Evolutionary conservation across 2,329 filamentous ascomycete species (phyloP).

Genomic region (Chaetomium sp.): DNA sequence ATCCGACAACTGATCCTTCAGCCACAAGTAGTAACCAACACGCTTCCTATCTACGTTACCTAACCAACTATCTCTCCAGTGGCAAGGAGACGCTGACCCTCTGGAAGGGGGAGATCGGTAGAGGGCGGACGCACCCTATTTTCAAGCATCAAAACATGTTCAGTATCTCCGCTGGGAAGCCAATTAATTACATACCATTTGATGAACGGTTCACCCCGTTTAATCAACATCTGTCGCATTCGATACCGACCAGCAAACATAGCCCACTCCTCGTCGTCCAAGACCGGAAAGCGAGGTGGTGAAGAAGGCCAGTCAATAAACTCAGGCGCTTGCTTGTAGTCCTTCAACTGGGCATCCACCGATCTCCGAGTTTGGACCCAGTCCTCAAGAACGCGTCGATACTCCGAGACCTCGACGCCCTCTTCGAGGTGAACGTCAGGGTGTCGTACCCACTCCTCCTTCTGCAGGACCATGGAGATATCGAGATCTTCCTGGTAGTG

Average conservation of each 20-base stretch:
- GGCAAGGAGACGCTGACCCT: not conserved
- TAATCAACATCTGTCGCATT: not conserved
- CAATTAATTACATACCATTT: not conserved
- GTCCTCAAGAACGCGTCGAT: slow-evolving; percentile 23
- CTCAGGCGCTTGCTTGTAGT: slow-evolving; percentile 3
- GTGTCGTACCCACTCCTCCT: slow-evolving; percentile 28
- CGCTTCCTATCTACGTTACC: no score
- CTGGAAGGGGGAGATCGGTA: not conserved
- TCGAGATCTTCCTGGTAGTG: slow-evolving; percentile 20
- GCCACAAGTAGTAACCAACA: no score
- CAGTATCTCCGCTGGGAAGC: not conserved
- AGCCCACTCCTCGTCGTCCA: not conserved
- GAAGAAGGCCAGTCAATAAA: slow-evolving; percentile 12
- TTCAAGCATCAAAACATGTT: not conserved
- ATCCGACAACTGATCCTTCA: no score
- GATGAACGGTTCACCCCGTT: not conserved
- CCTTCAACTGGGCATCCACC: not conserved
- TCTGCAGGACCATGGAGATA: not conserved
- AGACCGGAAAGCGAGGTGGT: not conserved
- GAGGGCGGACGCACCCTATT: not conserved
- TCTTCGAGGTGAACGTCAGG: slow-evolving; percentile 29
- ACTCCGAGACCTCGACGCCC: slow-evolving; percentile 28
- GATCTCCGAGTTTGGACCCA: slow-evolving; percentile 19
- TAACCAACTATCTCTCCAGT: not conserved
- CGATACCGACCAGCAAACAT: not conserved